These are phyloP conservation scores for Trichosporon sp. DNA, from an alignment of 1,284 basidiomycete genomes.

Conservation along the genomic window DNA sequence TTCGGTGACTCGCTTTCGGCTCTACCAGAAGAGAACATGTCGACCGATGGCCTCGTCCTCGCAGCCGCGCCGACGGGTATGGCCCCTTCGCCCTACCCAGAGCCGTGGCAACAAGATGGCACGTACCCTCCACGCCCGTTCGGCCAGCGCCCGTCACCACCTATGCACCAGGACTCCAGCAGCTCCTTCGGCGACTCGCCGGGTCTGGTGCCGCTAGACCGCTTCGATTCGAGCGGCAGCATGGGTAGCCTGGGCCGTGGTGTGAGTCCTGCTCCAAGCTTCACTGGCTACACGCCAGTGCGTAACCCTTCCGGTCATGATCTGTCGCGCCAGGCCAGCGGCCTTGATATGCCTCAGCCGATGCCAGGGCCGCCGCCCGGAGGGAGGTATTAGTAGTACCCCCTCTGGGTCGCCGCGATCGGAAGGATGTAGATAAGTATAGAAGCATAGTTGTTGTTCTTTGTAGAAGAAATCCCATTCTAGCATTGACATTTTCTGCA, in stretches of 20 bases:
- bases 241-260: background rate
- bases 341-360: background rate
- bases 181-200: background rate
- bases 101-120: conserved; percentile 12
- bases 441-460: background rate
- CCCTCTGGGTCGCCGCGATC: background rate
- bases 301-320: background rate
- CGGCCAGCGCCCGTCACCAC: background rate
- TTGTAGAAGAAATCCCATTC: conserved; percentile 1
- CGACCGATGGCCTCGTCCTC: conserved; percentile 38
- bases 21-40: conserved; percentile 24
- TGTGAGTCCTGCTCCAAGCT: background rate
- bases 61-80: background rate
- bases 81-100: background rate
- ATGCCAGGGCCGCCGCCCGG: background rate
- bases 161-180: background rate
- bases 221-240: background rate
- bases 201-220: background rate
- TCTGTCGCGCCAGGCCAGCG: background rate
- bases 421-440: background rate
- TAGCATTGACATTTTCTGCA: conserved; percentile 4
- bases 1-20: background rate
- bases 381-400: background rate
- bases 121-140: conserved; percentile 12
- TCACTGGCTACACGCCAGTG: background rate